phyloP scores from a whole-genome alignment of 164 flowering plant species.

The Berberis thunbergii region DNA sequence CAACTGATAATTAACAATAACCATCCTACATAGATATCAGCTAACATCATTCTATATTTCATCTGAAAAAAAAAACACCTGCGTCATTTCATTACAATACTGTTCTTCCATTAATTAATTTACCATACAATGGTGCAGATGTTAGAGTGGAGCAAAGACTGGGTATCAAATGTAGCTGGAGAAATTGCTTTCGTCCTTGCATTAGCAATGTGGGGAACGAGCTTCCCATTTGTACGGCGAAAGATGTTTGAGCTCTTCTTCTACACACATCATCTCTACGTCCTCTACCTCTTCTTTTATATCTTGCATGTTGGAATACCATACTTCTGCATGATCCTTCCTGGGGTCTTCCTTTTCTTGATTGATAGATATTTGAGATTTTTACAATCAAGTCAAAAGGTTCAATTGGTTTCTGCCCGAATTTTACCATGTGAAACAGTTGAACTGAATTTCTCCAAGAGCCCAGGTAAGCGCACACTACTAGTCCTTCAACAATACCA shows the following conservation, averaged over 20 bases:
- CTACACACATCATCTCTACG: constrained; percentile 73
- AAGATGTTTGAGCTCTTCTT: constrained; percentile 77
- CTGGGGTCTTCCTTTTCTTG: constrained; percentile 74
- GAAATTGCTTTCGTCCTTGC: constrained; percentile 50
- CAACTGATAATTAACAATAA: too few species aligned
- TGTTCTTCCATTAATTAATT: too few species aligned
- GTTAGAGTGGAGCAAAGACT: constrained; percentile 43
- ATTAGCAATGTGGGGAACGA: constrained; percentile 56
- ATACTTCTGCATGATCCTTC: constrained; percentile 57
- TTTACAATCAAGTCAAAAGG: constrained; percentile 55
- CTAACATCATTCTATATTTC: too few species aligned
- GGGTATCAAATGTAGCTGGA: constrained; percentile 62
- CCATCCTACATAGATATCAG: too few species aligned
- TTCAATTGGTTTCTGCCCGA: constrained; percentile 52
- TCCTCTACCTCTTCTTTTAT: constrained; percentile 60
- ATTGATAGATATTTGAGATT: constrained; percentile 72
- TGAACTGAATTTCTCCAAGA: constrained; percentile 73
- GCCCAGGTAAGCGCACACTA: constrained; percentile 30
- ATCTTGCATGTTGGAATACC: constrained; percentile 56
- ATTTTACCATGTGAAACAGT: constrained; percentile 50
- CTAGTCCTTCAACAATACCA: not conserved
- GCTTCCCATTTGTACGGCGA: constrained; percentile 41
- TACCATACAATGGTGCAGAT: constrained; percentile 27
- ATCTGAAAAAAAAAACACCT: too few species aligned
- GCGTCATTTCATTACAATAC: too few species aligned